phyloP scores from a whole-genome alignment of 768 basidiomycete genomes.

The Boletus sensibilis region DNA sequence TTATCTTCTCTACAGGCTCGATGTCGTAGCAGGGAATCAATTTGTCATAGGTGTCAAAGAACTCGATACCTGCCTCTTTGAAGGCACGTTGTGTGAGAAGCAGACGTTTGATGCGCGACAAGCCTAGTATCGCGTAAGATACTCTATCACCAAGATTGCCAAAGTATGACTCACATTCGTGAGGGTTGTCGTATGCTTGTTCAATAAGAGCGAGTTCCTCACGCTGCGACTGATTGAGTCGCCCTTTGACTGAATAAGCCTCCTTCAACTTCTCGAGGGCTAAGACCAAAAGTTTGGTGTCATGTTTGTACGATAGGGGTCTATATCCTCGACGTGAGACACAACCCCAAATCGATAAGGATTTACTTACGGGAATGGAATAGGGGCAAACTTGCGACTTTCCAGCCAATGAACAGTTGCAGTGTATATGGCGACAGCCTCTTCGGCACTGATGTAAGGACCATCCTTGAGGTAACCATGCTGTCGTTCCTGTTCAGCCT shows the following conservation, averaged over 20 bases:
- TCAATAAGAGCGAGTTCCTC: constrained; percentile 98
- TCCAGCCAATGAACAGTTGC: constrained; percentile 99
- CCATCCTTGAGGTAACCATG: constrained; percentile 99
- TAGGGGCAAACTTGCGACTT: constrained; percentile 95
- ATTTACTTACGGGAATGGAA: constrained; percentile 85
- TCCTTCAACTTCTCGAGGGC: constrained; percentile 98
- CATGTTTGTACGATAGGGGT: constrained; percentile 97
- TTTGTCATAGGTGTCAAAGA: constrained; percentile 97
- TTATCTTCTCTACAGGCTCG: constrained; percentile 99
- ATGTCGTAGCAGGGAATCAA: constrained; percentile 99
- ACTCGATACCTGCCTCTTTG: constrained; percentile 97
- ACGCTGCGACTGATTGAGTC: constrained; percentile 96
- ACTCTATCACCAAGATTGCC: background rate
- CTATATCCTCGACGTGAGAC: constrained; percentile 35
- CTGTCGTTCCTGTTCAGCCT: constrained; percentile 98
- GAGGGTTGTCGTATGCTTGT: constrained; percentile 99
- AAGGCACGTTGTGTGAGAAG: constrained; percentile 96
- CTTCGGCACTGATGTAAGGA: constrained; percentile 97
- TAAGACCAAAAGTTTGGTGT: constrained; percentile 94
- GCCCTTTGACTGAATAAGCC: constrained; percentile 97
- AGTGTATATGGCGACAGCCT: constrained; percentile 98
- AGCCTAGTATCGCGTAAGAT: constrained; percentile 40
- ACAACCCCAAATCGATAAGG: background rate
- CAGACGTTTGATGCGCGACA: constrained; percentile 97
- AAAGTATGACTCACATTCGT: constrained; percentile 68